These are phyloP conservation scores for Ceratocystis papillata DNA, from an alignment of 2,329 filamentous ascomycete genomes.

Conservation along the genomic window DNA sequence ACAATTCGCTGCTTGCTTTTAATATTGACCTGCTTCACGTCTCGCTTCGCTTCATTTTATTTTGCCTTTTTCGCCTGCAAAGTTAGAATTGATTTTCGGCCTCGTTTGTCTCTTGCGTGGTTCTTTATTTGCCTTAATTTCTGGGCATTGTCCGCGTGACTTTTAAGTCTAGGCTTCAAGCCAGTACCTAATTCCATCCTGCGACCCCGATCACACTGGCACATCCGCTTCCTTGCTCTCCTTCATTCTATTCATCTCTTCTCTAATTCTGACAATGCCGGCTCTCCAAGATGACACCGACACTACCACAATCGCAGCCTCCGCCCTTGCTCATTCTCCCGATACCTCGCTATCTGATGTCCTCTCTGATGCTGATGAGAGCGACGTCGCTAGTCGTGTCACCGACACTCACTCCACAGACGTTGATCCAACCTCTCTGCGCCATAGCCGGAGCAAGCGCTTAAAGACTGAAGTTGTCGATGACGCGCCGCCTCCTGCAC, in stretches of 20 bases:
- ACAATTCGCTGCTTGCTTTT: too few relatives aligned
- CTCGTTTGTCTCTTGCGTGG: background rate
- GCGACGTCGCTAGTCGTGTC: constrained; percentile 5
- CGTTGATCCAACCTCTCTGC: constrained; percentile 29
- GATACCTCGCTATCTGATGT: constrained; percentile 16
- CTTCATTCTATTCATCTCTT: background rate
- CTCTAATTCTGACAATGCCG: constrained; percentile 15
- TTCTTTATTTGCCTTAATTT: background rate
- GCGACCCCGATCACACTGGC: too few relatives aligned
- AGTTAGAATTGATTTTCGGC: background rate
- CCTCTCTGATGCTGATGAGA: constrained; percentile 33
- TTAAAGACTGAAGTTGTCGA: constrained; percentile 38
- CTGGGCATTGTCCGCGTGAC: background rate
- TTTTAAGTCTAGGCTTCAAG: background rate
- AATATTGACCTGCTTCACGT: too few relatives aligned
- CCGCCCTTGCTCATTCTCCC: constrained; percentile 4
- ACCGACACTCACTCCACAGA: constrained; percentile 10
- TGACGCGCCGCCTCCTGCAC: constrained; percentile 37
- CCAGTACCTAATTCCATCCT: too few relatives aligned
- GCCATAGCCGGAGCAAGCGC: constrained; percentile 32
- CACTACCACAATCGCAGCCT: background rate
- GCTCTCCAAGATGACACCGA: constrained; percentile 17
- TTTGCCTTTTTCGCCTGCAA: too few relatives aligned
- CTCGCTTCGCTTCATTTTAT: too few relatives aligned
- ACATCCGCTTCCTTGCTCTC: too few relatives aligned